Percentiles rank a stretch among this genome's conserved stretches.
Evolutionary conservation across 805 yeast species (phyloP).

Genomic region (Pichia sporocuriosa): DNA sequence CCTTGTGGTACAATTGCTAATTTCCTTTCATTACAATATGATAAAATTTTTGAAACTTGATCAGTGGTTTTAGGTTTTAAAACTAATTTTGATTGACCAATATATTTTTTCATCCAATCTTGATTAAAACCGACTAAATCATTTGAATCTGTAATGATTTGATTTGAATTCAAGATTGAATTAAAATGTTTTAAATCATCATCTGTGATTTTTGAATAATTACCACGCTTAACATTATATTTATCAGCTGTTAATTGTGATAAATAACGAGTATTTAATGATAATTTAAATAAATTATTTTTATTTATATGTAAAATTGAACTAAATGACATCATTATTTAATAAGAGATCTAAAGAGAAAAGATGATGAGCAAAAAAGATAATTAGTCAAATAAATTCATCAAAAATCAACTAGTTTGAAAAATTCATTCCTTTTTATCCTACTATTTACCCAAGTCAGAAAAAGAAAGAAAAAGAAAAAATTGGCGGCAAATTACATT

Average conservation of each 20-base stretch:
- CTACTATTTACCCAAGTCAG: too few species aligned
- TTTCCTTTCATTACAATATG: conserved; percentile 69
- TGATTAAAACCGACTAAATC: conserved; percentile 72
- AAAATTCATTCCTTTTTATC: too few species aligned
- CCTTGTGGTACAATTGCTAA: conserved; percentile 94
- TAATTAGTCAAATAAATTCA: too few species aligned
- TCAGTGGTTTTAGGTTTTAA: conserved; percentile 76
- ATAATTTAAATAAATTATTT: background rate
- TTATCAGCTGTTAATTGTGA: conserved; percentile 13
- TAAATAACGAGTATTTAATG: background rate
- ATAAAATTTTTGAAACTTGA: conserved; percentile 69
- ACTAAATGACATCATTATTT: too few species aligned
- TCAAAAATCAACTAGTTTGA: too few species aligned
- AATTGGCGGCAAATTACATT: too few species aligned
- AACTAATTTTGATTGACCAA: conserved; percentile 78
- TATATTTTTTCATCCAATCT: conserved; percentile 92
- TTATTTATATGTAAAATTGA: too few species aligned
- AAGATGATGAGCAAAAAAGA: too few species aligned
- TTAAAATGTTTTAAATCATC: conserved; percentile 58
- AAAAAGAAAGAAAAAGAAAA: too few species aligned
- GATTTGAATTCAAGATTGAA: conserved; percentile 46
- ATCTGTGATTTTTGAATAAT: conserved; percentile 33
- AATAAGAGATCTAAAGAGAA: too few species aligned
- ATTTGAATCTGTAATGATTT: conserved; percentile 40
- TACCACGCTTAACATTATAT: conserved; percentile 12